phyloP scores from a whole-genome alignment of 2,329 filamentous ascomycete species.

The Aspergillus tamarii region DNA sequence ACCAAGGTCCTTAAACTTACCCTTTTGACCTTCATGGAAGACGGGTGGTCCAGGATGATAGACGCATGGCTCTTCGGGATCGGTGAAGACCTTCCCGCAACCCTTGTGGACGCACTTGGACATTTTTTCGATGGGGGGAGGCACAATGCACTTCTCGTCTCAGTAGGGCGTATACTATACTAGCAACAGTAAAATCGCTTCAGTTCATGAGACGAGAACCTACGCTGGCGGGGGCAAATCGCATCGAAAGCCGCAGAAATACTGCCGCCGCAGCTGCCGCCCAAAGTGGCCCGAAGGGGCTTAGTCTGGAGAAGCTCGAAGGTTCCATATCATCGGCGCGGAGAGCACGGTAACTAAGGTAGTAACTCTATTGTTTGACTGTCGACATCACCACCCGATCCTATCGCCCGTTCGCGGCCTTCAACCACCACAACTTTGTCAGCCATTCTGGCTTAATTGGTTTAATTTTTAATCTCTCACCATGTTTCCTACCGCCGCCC shows the following conservation, averaged over 20 bases:
- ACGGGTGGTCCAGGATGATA: conserved; percentile 94
- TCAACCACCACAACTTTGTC: neutral
- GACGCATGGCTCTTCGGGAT: conserved; percentile 78
- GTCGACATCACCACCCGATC: neutral
- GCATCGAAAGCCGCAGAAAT: conserved; percentile 15
- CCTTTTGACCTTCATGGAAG: conserved; percentile 99
- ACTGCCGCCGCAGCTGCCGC: conserved; percentile 8
- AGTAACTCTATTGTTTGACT: neutral
- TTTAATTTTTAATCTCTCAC: neutral
- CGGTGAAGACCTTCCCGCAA: conserved; percentile 85
- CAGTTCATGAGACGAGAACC: conserved; percentile 8
- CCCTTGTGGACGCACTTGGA: conserved; percentile 93
- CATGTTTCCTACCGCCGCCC: conserved; percentile 36
- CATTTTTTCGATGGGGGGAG: conserved; percentile 32
- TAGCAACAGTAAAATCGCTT: neutral
- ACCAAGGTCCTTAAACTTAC: conserved; percentile 56
- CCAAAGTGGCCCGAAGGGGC: conserved; percentile 30
- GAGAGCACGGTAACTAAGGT: neutral
- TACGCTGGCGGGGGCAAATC: conserved; percentile 3
- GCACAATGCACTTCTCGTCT: neutral
- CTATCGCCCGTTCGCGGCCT: conserved; percentile 1
- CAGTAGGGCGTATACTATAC: neutral
- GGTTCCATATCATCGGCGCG: conserved; percentile 37
- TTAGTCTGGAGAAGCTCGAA: conserved; percentile 45
- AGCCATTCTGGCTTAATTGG: neutral